Conservation (phyloP, 129 eudicot genomes). For the Dittrichia graveolens region DNA sequence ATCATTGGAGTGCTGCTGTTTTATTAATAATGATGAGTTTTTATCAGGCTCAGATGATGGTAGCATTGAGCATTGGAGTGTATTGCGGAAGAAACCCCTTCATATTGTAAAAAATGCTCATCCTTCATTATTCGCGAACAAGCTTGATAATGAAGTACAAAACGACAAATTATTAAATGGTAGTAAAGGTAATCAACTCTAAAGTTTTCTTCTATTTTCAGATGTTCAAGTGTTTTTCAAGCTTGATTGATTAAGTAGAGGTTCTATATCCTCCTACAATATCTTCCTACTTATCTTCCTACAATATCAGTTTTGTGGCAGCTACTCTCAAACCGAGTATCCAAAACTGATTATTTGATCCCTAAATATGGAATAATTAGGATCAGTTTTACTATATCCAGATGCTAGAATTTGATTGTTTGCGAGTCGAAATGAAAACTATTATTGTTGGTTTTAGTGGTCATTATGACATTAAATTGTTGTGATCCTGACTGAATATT, state of each 20-base stretch:
- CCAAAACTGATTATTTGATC: too few species aligned
- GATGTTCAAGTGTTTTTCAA: too few species aligned
- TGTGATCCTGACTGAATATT: neutral
- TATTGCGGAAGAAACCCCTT: slow-evolving; percentile 75
- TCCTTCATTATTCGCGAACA: slow-evolving; percentile 34
- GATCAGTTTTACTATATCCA: too few species aligned
- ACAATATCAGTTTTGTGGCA: too few species aligned
- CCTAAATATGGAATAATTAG: too few species aligned
- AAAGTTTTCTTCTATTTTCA: neutral
- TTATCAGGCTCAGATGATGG: slow-evolving; percentile 99
- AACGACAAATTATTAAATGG: slow-evolving; percentile 56
- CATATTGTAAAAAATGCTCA: slow-evolving; percentile 90
- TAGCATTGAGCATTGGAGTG: slow-evolving; percentile 85
- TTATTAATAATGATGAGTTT: slow-evolving; percentile 79
- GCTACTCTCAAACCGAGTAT: too few species aligned
- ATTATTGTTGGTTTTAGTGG: neutral
- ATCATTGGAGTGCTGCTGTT: slow-evolving; percentile 88
- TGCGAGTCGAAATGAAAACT: neutral
- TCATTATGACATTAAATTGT: neutral
- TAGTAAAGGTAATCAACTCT: slow-evolving; percentile 43
- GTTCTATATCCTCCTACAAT: too few species aligned
- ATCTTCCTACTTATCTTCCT: too few species aligned
- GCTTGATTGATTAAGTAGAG: too few species aligned
- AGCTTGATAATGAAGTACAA: slow-evolving; percentile 32
- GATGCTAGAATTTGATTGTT: too few species aligned